Evolutionary conservation across 1,284 basidiomycete genomes (phyloP).

Genomic region (Psilocybe mexicana): DNA sequence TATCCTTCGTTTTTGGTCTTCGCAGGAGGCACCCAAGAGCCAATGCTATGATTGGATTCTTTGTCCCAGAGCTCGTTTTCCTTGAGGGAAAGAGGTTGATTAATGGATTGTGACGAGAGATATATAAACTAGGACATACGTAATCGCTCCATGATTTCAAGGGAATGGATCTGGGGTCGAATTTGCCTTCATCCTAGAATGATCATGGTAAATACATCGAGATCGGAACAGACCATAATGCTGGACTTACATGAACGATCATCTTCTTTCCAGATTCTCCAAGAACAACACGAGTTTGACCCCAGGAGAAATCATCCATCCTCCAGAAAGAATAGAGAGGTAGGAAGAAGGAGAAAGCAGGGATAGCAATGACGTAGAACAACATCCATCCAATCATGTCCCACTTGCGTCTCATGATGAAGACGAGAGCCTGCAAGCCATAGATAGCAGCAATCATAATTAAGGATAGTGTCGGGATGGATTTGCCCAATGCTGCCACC

Average conservation of each 20-base stretch:
- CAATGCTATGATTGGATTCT: slow-evolving; percentile 89
- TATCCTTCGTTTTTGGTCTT: slow-evolving; percentile 71
- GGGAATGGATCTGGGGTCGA: slow-evolving; percentile 90
- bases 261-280: slow-evolving; percentile 96
- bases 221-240: background rate
- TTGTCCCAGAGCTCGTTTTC: slow-evolving; percentile 98
- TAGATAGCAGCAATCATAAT: slow-evolving; percentile 94
- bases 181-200: slow-evolving; percentile 90
- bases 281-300: slow-evolving; percentile 89
- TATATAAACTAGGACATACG: slow-evolving; percentile 42
- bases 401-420: slow-evolving; percentile 88
- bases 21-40: slow-evolving; percentile 77
- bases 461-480: slow-evolving; percentile 78
- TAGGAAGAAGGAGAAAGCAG: slow-evolving; percentile 89
- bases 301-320: slow-evolving; percentile 99
- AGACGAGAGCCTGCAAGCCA: slow-evolving; percentile 86
- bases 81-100: slow-evolving; percentile 31
- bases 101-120: background rate
- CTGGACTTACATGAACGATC: slow-evolving; percentile 81
- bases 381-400: slow-evolving; percentile 98
- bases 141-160: slow-evolving; percentile 97
- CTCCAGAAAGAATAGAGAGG: slow-evolving; percentile 98
- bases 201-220: slow-evolving; percentile 15
- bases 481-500: slow-evolving; percentile 61
- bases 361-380: slow-evolving; percentile 93